These are phyloP conservation scores for Thinopyrum elongatum DNA, from an alignment of 176 grass and related monocot genomes.

Conservation along the genomic window DNA sequence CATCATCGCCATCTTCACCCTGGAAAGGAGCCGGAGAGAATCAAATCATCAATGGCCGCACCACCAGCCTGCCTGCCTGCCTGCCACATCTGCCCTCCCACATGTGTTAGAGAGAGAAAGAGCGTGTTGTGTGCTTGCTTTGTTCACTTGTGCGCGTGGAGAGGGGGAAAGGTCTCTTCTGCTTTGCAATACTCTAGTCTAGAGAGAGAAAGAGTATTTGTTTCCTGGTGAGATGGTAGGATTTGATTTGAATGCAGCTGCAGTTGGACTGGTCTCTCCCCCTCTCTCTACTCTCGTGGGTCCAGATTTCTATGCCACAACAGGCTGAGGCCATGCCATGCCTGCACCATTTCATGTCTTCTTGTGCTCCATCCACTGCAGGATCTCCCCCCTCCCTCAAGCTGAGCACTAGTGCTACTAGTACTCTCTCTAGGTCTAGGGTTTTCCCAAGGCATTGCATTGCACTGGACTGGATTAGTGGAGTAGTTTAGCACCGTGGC, in stretches of 20 bases:
- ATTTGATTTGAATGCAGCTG: conserved; percentile 56
- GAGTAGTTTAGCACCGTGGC: conserved; percentile 11
- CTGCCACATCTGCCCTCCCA: conserved; percentile 36
- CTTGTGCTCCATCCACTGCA: conserved; percentile 37
- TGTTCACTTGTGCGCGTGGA: not conserved
- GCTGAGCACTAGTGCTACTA: not conserved
- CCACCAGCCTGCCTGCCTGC: conserved; percentile 32
- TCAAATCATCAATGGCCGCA: conserved; percentile 28
- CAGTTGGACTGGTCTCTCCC: conserved; percentile 36
- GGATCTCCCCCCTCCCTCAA: conserved; percentile 16
- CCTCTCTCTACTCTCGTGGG: not conserved
- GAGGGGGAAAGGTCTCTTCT: not conserved
- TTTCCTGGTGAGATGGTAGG: not conserved
- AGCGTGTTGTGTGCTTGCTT: not conserved
- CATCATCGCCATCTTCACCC: not conserved
- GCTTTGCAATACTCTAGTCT: not conserved
- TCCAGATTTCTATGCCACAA: conserved; percentile 19
- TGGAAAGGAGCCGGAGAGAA: conserved; percentile 30
- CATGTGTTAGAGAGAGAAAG: conserved; percentile 37
- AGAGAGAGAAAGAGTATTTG: not conserved
- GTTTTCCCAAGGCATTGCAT: conserved; percentile 14
- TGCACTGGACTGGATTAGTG: not conserved
- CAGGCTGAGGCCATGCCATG: conserved; percentile 29
- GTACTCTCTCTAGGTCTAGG: conserved; percentile 27
- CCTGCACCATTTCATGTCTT: conserved; percentile 59